A percentile compares a stretch with the other conserved stretches of the same genome.
phyloP scores from a whole-genome alignment of 2,329 filamentous ascomycete genomes.

The Pseudocercospora musae region DNA sequence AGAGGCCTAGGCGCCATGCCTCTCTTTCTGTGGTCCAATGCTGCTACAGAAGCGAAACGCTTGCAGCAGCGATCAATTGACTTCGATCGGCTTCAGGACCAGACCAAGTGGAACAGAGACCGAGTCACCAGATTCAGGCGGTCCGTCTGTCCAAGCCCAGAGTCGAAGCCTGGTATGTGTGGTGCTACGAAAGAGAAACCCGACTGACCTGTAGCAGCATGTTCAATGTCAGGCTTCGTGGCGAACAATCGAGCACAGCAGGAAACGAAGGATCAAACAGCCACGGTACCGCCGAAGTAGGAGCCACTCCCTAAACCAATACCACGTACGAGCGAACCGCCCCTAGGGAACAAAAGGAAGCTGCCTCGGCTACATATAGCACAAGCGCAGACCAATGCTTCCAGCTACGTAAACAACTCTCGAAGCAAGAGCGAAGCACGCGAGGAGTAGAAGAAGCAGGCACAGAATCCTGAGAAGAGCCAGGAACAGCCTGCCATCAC shows the following conservation, averaged over 20 bases:
- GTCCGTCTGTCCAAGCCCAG: background rate
- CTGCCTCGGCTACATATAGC: background rate
- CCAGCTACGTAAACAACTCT: background rate
- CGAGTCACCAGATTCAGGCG: background rate
- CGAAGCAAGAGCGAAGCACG: background rate
- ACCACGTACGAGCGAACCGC: background rate
- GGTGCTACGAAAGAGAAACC: background rate
- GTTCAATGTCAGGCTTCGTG: background rate
- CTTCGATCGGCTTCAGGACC: background rate
- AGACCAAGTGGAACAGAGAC: background rate
- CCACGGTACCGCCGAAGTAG: background rate
- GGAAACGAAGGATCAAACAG: background rate
- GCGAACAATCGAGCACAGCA: background rate
- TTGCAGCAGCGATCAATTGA: background rate
- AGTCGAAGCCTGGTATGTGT: background rate
- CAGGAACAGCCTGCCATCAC: background rate
- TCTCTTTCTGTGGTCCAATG: background rate
- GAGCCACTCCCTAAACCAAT: background rate
- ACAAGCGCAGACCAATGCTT: background rate
- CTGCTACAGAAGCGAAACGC: background rate
- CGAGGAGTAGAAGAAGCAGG: background rate
- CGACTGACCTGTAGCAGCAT: background rate
- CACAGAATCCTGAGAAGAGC: background rate
- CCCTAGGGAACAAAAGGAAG: background rate
- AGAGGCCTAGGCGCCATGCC: background rate